phyloP scores from a whole-genome alignment of 129 eudicot genomes.

The Artemisia argyi region DNA sequence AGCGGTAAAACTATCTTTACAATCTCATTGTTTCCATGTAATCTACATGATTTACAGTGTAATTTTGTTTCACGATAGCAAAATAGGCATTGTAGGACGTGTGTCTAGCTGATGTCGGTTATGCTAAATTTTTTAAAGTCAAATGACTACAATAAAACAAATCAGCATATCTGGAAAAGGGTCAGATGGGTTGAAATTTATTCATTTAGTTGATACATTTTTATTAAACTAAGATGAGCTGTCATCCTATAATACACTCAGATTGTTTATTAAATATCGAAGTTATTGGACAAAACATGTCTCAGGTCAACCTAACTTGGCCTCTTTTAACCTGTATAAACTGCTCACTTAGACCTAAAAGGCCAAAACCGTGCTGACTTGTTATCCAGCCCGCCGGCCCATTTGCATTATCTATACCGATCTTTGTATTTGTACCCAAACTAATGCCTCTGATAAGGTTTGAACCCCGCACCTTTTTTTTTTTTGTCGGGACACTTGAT shows the following conservation, averaged over 20 bases:
- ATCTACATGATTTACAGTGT: background rate
- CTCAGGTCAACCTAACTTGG: background rate
- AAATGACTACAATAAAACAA: too few relatives aligned
- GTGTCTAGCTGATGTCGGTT: background rate
- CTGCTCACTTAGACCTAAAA: background rate
- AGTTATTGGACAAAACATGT: background rate
- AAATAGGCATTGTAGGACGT: background rate
- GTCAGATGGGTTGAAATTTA: too few relatives aligned
- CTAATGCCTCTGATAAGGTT: too few relatives aligned
- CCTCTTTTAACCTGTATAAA: background rate
- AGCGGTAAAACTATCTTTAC: slow-evolving; percentile 49
- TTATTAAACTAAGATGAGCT: background rate
- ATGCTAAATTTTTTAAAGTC: too few relatives aligned
- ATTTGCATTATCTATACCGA: background rate
- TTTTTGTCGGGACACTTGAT: too few relatives aligned
- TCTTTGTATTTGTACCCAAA: too few relatives aligned
- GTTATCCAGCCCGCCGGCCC: background rate
- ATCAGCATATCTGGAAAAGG: too few relatives aligned
- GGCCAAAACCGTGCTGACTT: background rate
- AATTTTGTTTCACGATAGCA: background rate
- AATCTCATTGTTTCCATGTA: background rate
- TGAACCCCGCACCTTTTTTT: too few relatives aligned
- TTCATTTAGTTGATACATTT: background rate
- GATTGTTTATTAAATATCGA: background rate
- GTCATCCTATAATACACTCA: background rate